Percentiles rank a stretch among this genome's conserved stretches.
Evolutionary conservation across 805 yeast species (phyloP).

Genomic region (Ogataea nitratoaversa): DNA sequence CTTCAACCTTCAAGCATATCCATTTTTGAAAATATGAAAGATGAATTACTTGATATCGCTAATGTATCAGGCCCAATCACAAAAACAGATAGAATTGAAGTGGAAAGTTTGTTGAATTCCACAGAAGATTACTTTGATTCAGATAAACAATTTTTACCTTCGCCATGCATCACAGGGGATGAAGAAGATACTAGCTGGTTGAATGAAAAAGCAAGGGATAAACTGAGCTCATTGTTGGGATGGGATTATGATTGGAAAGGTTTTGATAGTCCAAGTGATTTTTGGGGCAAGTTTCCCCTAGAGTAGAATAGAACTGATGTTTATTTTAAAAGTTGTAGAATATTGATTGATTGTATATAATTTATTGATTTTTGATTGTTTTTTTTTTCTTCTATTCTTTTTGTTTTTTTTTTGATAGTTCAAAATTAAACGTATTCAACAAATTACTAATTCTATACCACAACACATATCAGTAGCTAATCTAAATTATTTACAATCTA

Average conservation of each 20-base stretch:
- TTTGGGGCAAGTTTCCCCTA: neutral
- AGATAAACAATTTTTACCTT: neutral
- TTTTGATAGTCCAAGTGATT: neutral
- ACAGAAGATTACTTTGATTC: too few species aligned
- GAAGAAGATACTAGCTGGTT: slow-evolving; percentile 2
- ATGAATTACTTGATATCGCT: slow-evolving; percentile 15
- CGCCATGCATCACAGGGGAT: neutral
- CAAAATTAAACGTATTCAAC: too few species aligned
- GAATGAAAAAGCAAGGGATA: slow-evolving; percentile 3
- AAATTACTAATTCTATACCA: too few species aligned
- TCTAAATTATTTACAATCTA: too few species aligned
- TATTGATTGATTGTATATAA: too few species aligned
- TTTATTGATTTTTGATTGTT: too few species aligned
- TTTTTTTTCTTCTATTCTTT: too few species aligned
- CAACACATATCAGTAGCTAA: too few species aligned
- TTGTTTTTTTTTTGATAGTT: too few species aligned
- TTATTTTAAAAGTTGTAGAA: too few species aligned
- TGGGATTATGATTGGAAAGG: slow-evolving; percentile 9
- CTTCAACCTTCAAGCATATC: slow-evolving; percentile 10
- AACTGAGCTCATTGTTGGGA: slow-evolving; percentile 5
- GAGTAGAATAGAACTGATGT: too few species aligned
- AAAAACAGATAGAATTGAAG: slow-evolving; percentile 8
- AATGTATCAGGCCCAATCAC: slow-evolving; percentile 15
- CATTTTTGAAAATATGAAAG: slow-evolving; percentile 15
- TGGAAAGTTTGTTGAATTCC: slow-evolving; percentile 7